Percentiles rank a stretch among this genome's conserved stretches.
Conservation (phyloP, 1,139 yeast genomes). For the Entelexis paramagnoliae region DNA sequence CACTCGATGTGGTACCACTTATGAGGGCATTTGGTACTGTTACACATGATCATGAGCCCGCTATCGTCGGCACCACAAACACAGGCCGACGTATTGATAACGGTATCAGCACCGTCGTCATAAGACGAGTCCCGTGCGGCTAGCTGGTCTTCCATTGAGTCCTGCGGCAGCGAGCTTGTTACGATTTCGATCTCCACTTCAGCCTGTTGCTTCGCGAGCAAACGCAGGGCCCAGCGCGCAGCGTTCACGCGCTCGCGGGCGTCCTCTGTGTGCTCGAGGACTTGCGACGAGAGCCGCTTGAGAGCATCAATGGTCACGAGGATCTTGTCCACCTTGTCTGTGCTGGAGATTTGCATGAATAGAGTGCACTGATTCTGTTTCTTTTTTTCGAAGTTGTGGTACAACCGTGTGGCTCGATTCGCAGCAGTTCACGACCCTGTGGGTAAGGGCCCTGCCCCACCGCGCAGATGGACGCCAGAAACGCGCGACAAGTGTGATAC, state of each 20-base stretch:
- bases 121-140: background rate
- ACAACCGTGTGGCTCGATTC: background rate
- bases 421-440: background rate
- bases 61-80: slow-evolving; percentile 1
- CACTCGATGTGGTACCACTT: slow-evolving; percentile 33
- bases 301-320: background rate
- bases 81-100: background rate
- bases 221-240: slow-evolving; percentile 1
- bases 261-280: background rate
- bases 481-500: background rate
- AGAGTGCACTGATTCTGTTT: background rate
- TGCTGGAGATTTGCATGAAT: background rate
- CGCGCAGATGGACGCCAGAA: background rate
- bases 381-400: background rate
- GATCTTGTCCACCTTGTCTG: background rate
- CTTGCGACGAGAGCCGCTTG: background rate
- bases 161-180: background rate
- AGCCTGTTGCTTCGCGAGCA: background rate
- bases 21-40: slow-evolving; percentile 25
- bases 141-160: background rate
- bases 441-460: slow-evolving; percentile 3
- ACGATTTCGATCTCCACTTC: background rate
- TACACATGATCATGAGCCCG: slow-evolving; percentile 15
- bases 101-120: background rate
- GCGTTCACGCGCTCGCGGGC: background rate